phyloP scores from a whole-genome alignment of 192 early-diverging fungal species.

The Polychytrium aggregatum region DNA sequence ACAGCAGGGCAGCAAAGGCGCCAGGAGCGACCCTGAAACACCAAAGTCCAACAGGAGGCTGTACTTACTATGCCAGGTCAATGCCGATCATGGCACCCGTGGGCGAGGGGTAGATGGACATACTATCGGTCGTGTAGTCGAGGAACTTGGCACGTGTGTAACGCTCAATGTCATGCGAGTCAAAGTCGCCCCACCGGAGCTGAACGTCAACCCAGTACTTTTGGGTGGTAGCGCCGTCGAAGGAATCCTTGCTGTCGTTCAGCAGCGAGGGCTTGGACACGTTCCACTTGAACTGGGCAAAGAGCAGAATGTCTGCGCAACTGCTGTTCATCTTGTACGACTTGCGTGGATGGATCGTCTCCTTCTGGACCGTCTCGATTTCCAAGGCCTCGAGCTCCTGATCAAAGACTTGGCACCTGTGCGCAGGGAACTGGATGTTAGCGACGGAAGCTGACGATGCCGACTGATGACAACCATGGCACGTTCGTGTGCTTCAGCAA shows the following conservation, averaged over 20 bases:
- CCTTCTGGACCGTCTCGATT: slow-evolving; percentile 98
- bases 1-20: no score
- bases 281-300: slow-evolving; percentile 97
- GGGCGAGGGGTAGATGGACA: slow-evolving; percentile 98
- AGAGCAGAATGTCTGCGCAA: slow-evolving; percentile 87
- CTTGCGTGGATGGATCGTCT: slow-evolving; percentile 98
- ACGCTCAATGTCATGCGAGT: slow-evolving; percentile 98
- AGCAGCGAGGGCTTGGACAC: slow-evolving; percentile 89
- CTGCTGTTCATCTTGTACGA: slow-evolving; percentile 98
- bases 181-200: slow-evolving; percentile 96
- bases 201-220: slow-evolving; percentile 99
- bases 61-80: slow-evolving; percentile 92
- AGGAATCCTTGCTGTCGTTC: slow-evolving; percentile 86
- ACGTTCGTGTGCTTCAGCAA: no score
- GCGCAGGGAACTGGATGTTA: slow-evolving; percentile 1
- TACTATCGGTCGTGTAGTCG: slow-evolving; percentile 95
- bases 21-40: no score
- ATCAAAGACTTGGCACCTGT: slow-evolving; percentile 90
- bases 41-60: no score
- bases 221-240: slow-evolving; percentile 92
- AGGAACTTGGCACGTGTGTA: slow-evolving; percentile 97
- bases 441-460: background rate
- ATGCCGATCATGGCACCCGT: slow-evolving; percentile 94
- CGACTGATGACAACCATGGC: slow-evolving; percentile 1
- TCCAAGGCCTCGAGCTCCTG: slow-evolving; percentile 93